Evolutionary conservation across 306 rosid species (phyloP).

Genomic region (Aeschynomene evenia): DNA sequence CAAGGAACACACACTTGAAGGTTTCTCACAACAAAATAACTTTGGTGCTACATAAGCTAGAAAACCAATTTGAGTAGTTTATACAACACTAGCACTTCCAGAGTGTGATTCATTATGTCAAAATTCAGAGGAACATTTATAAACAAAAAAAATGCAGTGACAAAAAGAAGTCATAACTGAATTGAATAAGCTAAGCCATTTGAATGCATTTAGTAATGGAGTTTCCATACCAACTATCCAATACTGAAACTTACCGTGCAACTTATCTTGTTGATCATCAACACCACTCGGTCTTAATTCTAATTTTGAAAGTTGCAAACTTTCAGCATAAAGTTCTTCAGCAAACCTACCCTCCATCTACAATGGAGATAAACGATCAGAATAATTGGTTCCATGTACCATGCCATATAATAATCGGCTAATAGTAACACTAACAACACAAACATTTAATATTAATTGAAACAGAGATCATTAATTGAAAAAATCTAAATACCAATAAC

Average conservation of each 20-base stretch:
- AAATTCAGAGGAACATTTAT: too few relatives aligned
- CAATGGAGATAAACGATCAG: slow-evolving; percentile 16
- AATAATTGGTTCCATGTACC: too few relatives aligned
- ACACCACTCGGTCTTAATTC: slow-evolving; percentile 35
- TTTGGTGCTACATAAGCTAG: not conserved
- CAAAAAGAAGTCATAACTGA: not conserved
- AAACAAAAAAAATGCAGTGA: too few relatives aligned
- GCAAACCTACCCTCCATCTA: slow-evolving; percentile 74
- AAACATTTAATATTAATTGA: too few relatives aligned
- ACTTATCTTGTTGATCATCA: slow-evolving; percentile 19
- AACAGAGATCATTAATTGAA: too few relatives aligned
- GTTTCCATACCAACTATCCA: slow-evolving; percentile 14
- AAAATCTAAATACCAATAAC: too few relatives aligned
- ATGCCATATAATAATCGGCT: too few relatives aligned
- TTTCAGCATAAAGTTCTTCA: slow-evolving; percentile 73
- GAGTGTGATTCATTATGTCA: not conserved
- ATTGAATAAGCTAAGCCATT: slow-evolving; percentile 14
- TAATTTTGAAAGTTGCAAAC: slow-evolving; percentile 46
- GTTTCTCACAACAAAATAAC: not conserved
- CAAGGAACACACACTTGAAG: not conserved
- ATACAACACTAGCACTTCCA: not conserved
- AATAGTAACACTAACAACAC: too few relatives aligned
- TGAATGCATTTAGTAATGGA: not conserved
- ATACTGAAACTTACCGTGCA: slow-evolving; percentile 36
- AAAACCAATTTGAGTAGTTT: not conserved